Percentiles rank a stretch among this genome's conserved stretches.
Evolutionary conservation across 2,329 filamentous ascomycete species (phyloP).

Genomic region (Colletotrichum viniferum): DNA sequence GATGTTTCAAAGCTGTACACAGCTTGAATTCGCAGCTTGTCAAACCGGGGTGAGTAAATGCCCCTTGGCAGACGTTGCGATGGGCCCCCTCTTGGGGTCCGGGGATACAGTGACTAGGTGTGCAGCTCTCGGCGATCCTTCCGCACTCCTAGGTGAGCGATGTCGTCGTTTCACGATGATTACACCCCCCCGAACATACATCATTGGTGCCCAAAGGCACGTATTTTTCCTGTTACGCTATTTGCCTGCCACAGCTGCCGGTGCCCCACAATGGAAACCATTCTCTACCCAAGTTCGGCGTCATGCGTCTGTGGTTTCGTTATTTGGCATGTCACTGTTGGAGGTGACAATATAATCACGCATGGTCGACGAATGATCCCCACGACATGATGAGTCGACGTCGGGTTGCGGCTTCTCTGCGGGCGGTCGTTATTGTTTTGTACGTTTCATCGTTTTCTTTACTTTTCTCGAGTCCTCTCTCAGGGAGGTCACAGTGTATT

Average conservation of each 20-base stretch:
- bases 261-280: neutral
- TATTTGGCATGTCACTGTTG: neutral
- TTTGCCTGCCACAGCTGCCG: neutral
- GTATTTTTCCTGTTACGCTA: neutral
- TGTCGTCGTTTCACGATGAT: neutral
- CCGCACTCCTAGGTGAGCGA: slow-evolving; percentile 1
- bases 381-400: slow-evolving; percentile 19
- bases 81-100: slow-evolving; percentile 8
- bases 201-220: neutral
- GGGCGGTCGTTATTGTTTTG: slow-evolving; percentile 2
- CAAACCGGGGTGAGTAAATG: slow-evolving; percentile 16
- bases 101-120: slow-evolving; percentile 16
- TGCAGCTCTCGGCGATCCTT: slow-evolving; percentile 17
- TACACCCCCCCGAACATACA: neutral
- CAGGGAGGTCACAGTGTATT: neutral
- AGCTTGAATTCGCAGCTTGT: neutral
- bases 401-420: slow-evolving; percentile 1
- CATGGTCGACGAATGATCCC: slow-evolving; percentile 5
- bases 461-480: neutral
- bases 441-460: neutral
- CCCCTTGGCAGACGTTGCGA: slow-evolving; percentile 14
- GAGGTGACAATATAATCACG: slow-evolving; percentile 13
- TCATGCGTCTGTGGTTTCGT: neutral
- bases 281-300: neutral
- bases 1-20: neutral